phyloP scores from a whole-genome alignment of 768 basidiomycete species.

The Punctularia strigosozonata region DNA sequence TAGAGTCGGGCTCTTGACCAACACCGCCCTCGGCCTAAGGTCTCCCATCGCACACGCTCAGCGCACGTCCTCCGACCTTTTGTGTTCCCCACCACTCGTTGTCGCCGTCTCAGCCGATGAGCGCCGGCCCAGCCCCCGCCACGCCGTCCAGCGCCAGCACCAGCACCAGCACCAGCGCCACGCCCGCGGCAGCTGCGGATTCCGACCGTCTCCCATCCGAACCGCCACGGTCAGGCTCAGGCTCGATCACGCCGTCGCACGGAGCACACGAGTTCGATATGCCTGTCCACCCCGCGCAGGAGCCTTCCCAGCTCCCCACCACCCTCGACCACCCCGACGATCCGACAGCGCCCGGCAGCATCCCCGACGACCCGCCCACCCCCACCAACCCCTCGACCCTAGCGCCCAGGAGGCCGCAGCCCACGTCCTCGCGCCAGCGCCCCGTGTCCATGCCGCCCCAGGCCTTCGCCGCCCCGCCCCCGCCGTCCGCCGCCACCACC shows the following conservation, averaged over 20 bases:
- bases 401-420: conserved; percentile 12
- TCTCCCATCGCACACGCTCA: too few relatives aligned
- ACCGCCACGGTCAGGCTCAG: conserved; percentile 28
- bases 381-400: conserved; percentile 22
- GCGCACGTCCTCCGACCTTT: too few relatives aligned
- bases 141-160: too few relatives aligned
- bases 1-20: too few relatives aligned
- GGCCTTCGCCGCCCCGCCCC: conserved; percentile 22
- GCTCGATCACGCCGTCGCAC: conserved; percentile 34
- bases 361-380: conserved; percentile 9
- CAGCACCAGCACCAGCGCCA: too few relatives aligned
- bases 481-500: conserved; percentile 9
- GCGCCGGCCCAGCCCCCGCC: too few relatives aligned
- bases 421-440: conserved; percentile 29
- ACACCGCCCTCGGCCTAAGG: too few relatives aligned
- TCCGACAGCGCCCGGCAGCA: conserved; percentile 5
- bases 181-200: too few relatives aligned
- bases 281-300: conserved; percentile 27
- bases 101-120: too few relatives aligned
- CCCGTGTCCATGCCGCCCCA: conserved; percentile 74
- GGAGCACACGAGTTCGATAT: conserved; percentile 60
- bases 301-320: conserved; percentile 12
- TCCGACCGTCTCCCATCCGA: conserved; percentile 29
- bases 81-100: too few relatives aligned
- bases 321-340: conserved; percentile 9